Conservation (phyloP, 116 monocot genomes). For the Trichopus zeylanicus region DNA sequence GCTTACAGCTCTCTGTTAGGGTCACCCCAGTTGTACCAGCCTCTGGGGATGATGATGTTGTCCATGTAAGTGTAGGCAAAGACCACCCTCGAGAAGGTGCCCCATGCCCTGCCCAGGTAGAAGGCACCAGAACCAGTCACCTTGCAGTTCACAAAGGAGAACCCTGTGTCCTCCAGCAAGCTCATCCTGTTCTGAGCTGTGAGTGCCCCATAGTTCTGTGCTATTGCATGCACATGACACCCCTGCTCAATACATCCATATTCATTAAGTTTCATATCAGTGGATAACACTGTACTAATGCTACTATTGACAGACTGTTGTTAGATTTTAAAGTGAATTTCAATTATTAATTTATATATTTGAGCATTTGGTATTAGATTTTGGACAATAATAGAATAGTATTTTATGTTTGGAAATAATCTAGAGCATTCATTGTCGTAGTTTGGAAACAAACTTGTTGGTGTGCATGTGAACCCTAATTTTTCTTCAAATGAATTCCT, state of each 20-base stretch:
- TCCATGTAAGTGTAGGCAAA: constrained; percentile 98
- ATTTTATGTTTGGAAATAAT: too few relatives aligned
- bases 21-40: constrained; percentile 97
- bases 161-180: constrained; percentile 90
- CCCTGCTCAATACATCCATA: constrained; percentile 20
- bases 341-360: too few relatives aligned
- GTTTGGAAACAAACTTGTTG: too few relatives aligned
- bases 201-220: constrained; percentile 60
- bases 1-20: constrained; percentile 74
- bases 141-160: constrained; percentile 90
- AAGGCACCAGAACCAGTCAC: constrained; percentile 91
- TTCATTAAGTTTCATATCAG: too few relatives aligned
- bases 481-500: neutral
- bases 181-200: constrained; percentile 93
- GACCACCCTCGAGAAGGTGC: constrained; percentile 82
- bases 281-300: too few relatives aligned
- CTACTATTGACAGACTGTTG: too few relatives aligned
- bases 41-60: constrained; percentile 71
- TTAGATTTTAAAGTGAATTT: too few relatives aligned
- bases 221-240: constrained; percentile 83
- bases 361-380: too few relatives aligned
- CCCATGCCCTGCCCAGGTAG: constrained; percentile 92
- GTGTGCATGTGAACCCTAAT: too few relatives aligned
- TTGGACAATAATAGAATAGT: too few relatives aligned
- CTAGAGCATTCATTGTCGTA: too few relatives aligned